phyloP scores from a whole-genome alignment of 805 yeast species.

The Spencermartinsiella europaea region DNA sequence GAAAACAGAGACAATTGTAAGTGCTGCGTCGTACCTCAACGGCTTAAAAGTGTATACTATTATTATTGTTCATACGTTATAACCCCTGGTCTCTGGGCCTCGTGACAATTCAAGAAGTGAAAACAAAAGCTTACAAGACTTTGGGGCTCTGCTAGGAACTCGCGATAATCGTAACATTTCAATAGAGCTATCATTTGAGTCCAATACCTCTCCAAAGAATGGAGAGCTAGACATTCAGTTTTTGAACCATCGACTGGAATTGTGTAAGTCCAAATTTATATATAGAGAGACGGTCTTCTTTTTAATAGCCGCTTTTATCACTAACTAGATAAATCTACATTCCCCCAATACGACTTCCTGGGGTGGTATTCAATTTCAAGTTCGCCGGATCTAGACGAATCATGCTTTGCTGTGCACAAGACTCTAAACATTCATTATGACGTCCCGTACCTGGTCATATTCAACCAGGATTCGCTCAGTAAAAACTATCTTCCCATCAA shows the following conservation, averaged over 20 bases:
- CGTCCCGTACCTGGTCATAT: conserved; percentile 18
- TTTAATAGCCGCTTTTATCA: too few species aligned
- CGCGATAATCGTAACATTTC: conserved; percentile 26
- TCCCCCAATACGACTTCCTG: conserved; percentile 29
- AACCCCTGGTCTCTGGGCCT: too few species aligned
- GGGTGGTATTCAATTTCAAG: conserved; percentile 28
- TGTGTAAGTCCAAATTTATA: conserved; percentile 26
- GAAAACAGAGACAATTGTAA: conserved; percentile 15
- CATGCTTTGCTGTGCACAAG: conserved; percentile 2
- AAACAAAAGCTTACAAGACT: too few species aligned
- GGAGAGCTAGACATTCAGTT: conserved; percentile 24
- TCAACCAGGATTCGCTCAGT: conserved; percentile 13
- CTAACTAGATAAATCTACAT: conserved; percentile 23
- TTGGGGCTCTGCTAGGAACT: conserved; percentile 33
- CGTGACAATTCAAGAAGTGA: too few species aligned
- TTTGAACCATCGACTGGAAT: conserved; percentile 22
- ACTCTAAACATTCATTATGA: conserved; percentile 10
- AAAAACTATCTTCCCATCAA: conserved; percentile 21
- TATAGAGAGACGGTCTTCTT: too few species aligned
- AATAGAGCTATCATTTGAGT: conserved; percentile 32
- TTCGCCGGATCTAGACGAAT: conserved; percentile 5
- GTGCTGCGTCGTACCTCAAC: too few species aligned
- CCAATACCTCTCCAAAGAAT: conserved; percentile 9
- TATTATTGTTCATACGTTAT: too few species aligned
- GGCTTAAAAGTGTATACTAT: too few species aligned